Conservation (phyloP, 2,329 filamentous ascomycete genomes). For the Pseudogymnoascus sp. region DNA sequence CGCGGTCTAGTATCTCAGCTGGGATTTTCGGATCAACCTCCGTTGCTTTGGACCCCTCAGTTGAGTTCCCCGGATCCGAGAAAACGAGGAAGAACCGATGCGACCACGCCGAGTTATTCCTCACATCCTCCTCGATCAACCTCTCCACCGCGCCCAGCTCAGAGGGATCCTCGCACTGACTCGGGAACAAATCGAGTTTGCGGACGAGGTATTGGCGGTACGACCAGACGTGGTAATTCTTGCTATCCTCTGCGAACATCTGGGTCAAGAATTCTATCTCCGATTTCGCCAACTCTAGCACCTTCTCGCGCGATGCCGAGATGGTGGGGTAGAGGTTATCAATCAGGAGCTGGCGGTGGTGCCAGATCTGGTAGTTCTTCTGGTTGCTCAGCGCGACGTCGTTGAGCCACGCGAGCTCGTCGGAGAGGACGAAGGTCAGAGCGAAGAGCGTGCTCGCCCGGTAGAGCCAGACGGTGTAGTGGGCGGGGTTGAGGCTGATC, state of each 20-base stretch:
- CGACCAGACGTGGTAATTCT: slow-evolving; percentile 98
- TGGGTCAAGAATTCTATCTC: slow-evolving; percentile 68
- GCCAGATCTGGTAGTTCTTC: slow-evolving; percentile 99
- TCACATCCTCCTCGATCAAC: slow-evolving; percentile 69
- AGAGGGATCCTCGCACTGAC: slow-evolving; percentile 38
- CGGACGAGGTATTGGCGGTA: slow-evolving; percentile 69
- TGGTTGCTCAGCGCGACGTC: slow-evolving; percentile 70
- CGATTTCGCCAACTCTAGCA: slow-evolving; percentile 47
- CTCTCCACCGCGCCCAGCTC: slow-evolving; percentile 64
- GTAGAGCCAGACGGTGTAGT: slow-evolving; percentile 99
- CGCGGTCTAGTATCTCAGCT: slow-evolving; percentile 57
- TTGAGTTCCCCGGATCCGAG: slow-evolving; percentile 45
- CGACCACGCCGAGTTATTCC: slow-evolving; percentile 97
- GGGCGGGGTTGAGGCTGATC: slow-evolving; percentile 87
- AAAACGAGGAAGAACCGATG: slow-evolving; percentile 95
- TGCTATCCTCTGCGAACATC: slow-evolving; percentile 80
- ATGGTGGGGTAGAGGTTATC: slow-evolving; percentile 51
- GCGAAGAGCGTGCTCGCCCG: slow-evolving; percentile 69
- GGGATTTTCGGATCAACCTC: slow-evolving; percentile 49
- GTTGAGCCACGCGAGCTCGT: slow-evolving; percentile 80
- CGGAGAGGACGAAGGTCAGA: slow-evolving; percentile 32
- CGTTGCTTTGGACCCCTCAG: slow-evolving; percentile 39
- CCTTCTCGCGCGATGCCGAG: slow-evolving; percentile 46
- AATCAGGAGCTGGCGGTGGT: slow-evolving; percentile 58
- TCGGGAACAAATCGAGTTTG: slow-evolving; percentile 61